These are phyloP conservation scores for Cetradonia linearis DNA, from an alignment of 495 filamentous ascomycete species.

Conservation along the genomic window DNA sequence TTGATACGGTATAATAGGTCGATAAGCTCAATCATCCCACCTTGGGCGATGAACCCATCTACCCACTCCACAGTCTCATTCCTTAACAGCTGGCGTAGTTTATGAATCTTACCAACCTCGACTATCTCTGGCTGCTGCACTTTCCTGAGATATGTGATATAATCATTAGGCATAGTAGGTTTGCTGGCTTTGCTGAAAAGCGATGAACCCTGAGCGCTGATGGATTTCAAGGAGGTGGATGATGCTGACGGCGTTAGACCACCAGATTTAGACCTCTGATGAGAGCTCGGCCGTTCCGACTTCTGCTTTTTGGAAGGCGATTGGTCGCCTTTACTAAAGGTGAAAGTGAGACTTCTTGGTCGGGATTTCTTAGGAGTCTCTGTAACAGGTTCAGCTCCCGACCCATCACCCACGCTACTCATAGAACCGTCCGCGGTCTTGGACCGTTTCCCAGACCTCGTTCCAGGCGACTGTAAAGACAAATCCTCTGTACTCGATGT, in stretches of 20 bases:
- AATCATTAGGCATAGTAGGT: constrained; percentile 59
- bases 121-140: constrained; percentile 68
- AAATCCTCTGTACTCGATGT: constrained; percentile 32
- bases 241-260: constrained; percentile 38
- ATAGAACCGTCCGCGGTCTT: constrained; percentile 26
- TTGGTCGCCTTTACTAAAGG: constrained; percentile 51
- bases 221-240: constrained; percentile 38
- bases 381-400: not conserved
- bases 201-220: constrained; percentile 35
- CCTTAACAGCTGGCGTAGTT: constrained; percentile 76
- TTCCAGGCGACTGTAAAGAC: constrained; percentile 13
- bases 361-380: constrained; percentile 42
- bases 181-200: constrained; percentile 37
- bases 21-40: constrained; percentile 88
- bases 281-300: constrained; percentile 29
- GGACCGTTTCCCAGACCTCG: constrained; percentile 28
- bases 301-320: constrained; percentile 54
- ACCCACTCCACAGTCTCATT: constrained; percentile 96
- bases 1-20: constrained; percentile 79
- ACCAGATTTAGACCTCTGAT: constrained; percentile 36
- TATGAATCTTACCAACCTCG: constrained; percentile 90
- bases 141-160: constrained; percentile 67
- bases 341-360: constrained; percentile 65
- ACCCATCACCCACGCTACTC: constrained; percentile 26
- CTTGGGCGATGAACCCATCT: constrained; percentile 75